Conservation (phyloP, 768 basidiomycete species). For the Amanita subjunquillea region DNA sequence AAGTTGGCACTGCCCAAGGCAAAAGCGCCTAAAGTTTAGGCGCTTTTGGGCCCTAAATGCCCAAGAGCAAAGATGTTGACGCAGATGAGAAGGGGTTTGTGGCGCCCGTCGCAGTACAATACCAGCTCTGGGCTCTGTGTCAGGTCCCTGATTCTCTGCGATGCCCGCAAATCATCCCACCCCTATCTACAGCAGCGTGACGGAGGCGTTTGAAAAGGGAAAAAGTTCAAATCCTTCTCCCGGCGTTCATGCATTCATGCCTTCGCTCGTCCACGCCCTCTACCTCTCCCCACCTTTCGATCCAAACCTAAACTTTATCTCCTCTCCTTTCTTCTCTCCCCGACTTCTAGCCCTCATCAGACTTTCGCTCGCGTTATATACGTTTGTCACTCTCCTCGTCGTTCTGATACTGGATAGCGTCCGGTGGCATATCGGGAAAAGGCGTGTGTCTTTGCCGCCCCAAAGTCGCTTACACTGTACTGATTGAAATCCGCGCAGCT, state of each 20-base stretch:
- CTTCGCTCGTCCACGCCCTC: neutral
- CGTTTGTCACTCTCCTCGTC: constrained; percentile 29
- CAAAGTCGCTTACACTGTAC: neutral
- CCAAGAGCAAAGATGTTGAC: too few species aligned
- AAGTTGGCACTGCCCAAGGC: too few species aligned
- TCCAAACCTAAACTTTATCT: constrained; percentile 27
- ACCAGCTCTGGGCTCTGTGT: too few species aligned
- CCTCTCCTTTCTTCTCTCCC: constrained; percentile 40
- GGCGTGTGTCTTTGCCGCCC: constrained; percentile 10
- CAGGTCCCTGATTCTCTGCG: too few species aligned
- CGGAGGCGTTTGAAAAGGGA: too few species aligned
- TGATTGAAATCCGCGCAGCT: constrained; percentile 24
- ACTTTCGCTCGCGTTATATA: constrained; percentile 39
- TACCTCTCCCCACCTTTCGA: constrained; percentile 19
- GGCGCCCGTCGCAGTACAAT: too few species aligned
- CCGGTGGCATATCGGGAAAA: constrained; percentile 18
- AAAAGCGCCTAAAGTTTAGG: too few species aligned
- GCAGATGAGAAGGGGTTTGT: too few species aligned
- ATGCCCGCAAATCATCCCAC: too few species aligned
- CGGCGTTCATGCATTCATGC: neutral
- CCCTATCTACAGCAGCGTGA: too few species aligned
- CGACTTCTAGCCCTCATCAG: constrained; percentile 33
- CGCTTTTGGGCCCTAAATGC: too few species aligned
- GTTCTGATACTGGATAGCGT: constrained; percentile 24
- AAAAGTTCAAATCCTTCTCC: too few species aligned